phyloP scores from a whole-genome alignment of 2,329 filamentous ascomycete species.

The Westerdykella aurantiaca region DNA sequence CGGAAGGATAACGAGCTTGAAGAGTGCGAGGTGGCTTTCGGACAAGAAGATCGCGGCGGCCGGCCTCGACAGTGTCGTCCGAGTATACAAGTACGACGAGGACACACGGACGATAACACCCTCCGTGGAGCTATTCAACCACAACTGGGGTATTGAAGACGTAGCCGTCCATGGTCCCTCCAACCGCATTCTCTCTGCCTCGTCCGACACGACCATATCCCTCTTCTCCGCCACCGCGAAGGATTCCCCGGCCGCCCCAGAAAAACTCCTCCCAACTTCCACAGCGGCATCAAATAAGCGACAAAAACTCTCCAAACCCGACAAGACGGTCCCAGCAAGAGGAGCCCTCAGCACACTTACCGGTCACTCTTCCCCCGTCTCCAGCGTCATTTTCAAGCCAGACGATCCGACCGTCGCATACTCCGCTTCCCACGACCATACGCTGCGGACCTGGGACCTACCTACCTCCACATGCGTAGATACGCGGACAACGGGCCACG shows the following conservation, averaged over 20 bases:
- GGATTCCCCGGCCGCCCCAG: constrained; percentile 67
- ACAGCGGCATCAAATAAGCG: constrained; percentile 64
- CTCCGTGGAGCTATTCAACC: constrained; percentile 76
- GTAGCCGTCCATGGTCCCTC: constrained; percentile 68
- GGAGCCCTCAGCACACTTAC: constrained; percentile 71
- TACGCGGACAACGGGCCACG: constrained; percentile 75
- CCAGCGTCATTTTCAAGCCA: constrained; percentile 77
- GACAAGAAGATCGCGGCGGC: constrained; percentile 73
- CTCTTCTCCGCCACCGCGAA: constrained; percentile 80
- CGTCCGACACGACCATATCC: constrained; percentile 75
- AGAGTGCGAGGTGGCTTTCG: constrained; percentile 75
- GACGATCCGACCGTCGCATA: constrained; percentile 84
- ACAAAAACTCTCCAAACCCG: constrained; percentile 59
- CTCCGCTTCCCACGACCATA: constrained; percentile 86
- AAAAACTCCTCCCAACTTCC: constrained; percentile 61
- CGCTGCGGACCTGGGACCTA: constrained; percentile 83
- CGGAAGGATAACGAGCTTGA: constrained; percentile 63
- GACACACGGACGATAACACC: constrained; percentile 59
- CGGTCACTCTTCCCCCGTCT: constrained; percentile 68
- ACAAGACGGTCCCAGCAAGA: constrained; percentile 62
- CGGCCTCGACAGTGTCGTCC: constrained; percentile 76
- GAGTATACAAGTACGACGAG: constrained; percentile 84
- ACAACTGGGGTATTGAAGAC: constrained; percentile 67
- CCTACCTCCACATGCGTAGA: constrained; percentile 73
- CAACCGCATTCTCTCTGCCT: constrained; percentile 77